Percentiles rank a stretch among this genome's conserved stretches.
These are phyloP conservation scores for Penicillium pancosmium DNA, from an alignment of 495 filamentous ascomycete genomes.

Conservation along the genomic window DNA sequence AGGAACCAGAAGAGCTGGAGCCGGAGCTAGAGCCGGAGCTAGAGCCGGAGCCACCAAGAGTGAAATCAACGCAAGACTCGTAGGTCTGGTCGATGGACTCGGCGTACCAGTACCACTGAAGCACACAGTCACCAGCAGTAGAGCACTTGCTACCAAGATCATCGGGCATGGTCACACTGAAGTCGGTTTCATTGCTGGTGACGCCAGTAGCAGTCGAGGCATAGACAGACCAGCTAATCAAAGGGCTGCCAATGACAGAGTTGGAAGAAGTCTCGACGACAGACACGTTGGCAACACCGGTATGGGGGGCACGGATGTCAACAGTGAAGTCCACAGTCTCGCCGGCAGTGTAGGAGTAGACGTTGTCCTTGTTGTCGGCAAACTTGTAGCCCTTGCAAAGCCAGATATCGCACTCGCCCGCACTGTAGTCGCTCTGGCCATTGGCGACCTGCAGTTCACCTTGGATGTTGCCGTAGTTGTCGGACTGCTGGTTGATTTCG, in stretches of 20 bases:
- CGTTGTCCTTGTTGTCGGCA: constrained; percentile 67
- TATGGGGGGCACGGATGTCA: constrained; percentile 65
- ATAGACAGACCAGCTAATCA: constrained; percentile 61
- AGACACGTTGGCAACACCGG: constrained; percentile 68
- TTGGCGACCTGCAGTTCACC: constrained; percentile 61
- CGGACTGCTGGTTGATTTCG: constrained; percentile 58
- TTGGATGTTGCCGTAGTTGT: constrained; percentile 71
- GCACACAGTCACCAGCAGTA: constrained; percentile 63
- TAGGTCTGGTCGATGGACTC: constrained; percentile 69
- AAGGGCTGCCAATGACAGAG: constrained; percentile 55
- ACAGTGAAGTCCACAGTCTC: constrained; percentile 61
- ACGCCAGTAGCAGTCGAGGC: constrained; percentile 51
- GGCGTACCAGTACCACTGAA: constrained; percentile 75
- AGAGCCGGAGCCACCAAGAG: constrained; percentile 43
- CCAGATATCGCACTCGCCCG: constrained; percentile 62
- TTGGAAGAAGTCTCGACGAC: constrained; percentile 66
- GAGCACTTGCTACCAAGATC: constrained; percentile 57
- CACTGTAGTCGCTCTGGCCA: constrained; percentile 59
- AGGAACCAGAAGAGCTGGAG: constrained; percentile 7
- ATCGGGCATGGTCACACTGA: constrained; percentile 66
- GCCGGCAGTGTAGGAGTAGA: constrained; percentile 62
- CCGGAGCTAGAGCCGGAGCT: constrained; percentile 16
- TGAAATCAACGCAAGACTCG: constrained; percentile 74
- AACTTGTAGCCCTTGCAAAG: constrained; percentile 76
- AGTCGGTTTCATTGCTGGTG: constrained; percentile 61